Percentiles rank a stretch among this genome's conserved stretches.
These are phyloP conservation scores for Lodderomyces metapsilosis DNA, from an alignment of 1,139 yeast species.

Conservation along the genomic window DNA sequence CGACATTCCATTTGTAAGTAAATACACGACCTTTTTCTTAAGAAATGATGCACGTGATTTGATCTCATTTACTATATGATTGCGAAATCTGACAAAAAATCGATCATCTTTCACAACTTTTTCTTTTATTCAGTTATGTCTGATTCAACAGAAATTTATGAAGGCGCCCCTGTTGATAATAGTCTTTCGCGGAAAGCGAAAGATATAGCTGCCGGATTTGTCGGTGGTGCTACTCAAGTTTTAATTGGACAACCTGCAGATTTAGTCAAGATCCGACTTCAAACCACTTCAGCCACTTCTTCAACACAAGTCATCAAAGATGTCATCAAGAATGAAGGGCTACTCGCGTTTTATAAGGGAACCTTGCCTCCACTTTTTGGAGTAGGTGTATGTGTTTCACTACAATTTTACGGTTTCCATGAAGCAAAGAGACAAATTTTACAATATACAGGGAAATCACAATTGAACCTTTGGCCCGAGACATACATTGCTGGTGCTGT, in stretches of 20 bases:
- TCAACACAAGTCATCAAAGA: slow-evolving; percentile 51
- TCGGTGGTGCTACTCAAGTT: slow-evolving; percentile 66
- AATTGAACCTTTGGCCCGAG: slow-evolving; percentile 56
- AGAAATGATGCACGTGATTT: neutral
- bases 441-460: slow-evolving; percentile 22
- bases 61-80: neutral
- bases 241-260: slow-evolving; percentile 76
- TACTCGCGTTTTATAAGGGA: slow-evolving; percentile 58
- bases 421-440: slow-evolving; percentile 67
- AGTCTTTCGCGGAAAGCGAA: slow-evolving; percentile 57
- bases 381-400: slow-evolving; percentile 73
- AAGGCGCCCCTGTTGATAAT: slow-evolving; percentile 35
- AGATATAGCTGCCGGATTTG: slow-evolving; percentile 54
- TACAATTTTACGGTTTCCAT: slow-evolving; percentile 76
- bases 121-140: slow-evolving; percentile 8
- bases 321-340: slow-evolving; percentile 60
- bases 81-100: neutral
- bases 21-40: neutral
- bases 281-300: slow-evolving; percentile 43
- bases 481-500: slow-evolving; percentile 71
- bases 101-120: neutral
- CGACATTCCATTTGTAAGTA: neutral
- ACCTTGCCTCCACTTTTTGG: slow-evolving; percentile 49
- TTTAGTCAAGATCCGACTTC: slow-evolving; percentile 63
- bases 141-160: slow-evolving; percentile 8